phyloP scores from a whole-genome alignment of 2,329 filamentous ascomycete species.

The Trichoderma sp. region DNA sequence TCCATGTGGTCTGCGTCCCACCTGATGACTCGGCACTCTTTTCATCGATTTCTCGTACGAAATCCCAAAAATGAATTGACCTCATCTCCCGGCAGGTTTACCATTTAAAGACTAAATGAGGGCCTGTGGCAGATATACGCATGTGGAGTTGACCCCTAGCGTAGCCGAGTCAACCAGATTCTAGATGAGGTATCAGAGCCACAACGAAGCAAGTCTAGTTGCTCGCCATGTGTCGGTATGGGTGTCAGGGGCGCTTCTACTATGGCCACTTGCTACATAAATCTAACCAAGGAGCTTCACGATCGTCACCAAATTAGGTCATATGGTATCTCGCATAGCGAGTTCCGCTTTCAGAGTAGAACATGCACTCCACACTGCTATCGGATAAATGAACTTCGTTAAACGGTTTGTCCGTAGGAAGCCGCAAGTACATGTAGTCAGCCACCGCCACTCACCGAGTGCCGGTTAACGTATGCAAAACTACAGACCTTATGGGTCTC shows the following conservation, averaged over 20 bases:
- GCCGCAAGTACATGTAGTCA: background rate
- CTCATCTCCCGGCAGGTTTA: background rate
- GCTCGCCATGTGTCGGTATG: background rate
- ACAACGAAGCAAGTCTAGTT: background rate
- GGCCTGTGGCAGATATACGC: background rate
- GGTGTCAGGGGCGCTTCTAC: background rate
- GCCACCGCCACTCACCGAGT: background rate
- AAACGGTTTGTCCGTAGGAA: background rate
- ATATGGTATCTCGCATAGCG: background rate
- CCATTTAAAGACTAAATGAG: background rate
- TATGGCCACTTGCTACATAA: background rate
- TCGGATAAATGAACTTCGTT: background rate
- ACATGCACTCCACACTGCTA: background rate
- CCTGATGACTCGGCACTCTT: background rate
- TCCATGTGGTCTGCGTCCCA: background rate
- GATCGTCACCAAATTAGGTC: constrained; percentile 1
- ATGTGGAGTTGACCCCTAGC: background rate
- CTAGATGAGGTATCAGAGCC: background rate
- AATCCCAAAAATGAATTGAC: background rate
- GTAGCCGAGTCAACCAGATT: background rate
- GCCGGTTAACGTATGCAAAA: background rate
- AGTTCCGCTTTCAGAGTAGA: background rate
- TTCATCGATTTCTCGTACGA: background rate
- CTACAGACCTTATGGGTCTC: background rate
- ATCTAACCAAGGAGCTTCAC: background rate